These are phyloP conservation scores for Agaricus bisporus DNA, from an alignment of 768 basidiomycete species.

Conservation along the genomic window DNA sequence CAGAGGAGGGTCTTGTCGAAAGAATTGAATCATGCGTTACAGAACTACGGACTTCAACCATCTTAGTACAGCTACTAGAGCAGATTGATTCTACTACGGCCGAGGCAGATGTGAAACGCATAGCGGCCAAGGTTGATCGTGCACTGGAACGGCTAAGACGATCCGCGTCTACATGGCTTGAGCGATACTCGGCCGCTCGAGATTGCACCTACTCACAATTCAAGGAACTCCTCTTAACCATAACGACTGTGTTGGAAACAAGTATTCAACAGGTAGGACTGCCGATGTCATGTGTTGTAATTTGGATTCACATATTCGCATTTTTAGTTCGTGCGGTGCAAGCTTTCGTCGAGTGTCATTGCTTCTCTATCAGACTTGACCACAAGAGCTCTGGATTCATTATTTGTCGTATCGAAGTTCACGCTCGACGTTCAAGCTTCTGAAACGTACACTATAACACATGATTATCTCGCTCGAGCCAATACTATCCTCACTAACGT, in stretches of 20 bases:
- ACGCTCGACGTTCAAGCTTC: conserved; percentile 33
- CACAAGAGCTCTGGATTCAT: conserved; percentile 45
- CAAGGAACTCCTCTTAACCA: conserved; percentile 8
- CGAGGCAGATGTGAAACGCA: conserved; percentile 31
- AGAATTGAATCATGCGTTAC: neutral
- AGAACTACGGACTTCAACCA: neutral
- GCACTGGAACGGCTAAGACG: conserved; percentile 56
- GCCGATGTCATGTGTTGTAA: neutral
- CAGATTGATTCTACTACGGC: conserved; percentile 3
- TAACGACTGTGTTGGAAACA: conserved; percentile 2
- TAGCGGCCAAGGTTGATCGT: conserved; percentile 49
- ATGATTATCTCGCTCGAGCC: conserved; percentile 43
- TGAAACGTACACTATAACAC: conserved; percentile 39
- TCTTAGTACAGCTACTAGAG: neutral
- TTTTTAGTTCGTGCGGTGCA: neutral
- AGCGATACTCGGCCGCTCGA: conserved; percentile 17
- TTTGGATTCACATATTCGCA: neutral
- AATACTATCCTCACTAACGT: conserved; percentile 25
- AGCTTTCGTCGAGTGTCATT: neutral
- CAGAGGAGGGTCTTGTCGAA: neutral
- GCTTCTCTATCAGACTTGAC: conserved; percentile 21
- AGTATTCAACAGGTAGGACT: neutral
- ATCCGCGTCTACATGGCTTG: conserved; percentile 40
- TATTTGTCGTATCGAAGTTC: conserved; percentile 48
- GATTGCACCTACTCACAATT: neutral